Evolutionary conservation across 176 grass and related monocot species (phyloP).

Genomic region (bread wheat (Triticum aestivum)): IWGSC_CS_RefSeq_v2.1 NC_057812.1:674532702-674533201

Average conservation of each 20-base stretch:
- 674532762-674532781: constrained; percentile 23
- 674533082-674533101: neutral
- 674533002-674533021: constrained; percentile 20
- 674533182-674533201: neutral
- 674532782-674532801: constrained; percentile 17
- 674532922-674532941: constrained; percentile 24
- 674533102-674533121: neutral
- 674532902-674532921: constrained; percentile 13
- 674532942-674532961: constrained; percentile 18
- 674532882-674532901: constrained; percentile 37
- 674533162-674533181: neutral
- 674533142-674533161: neutral
- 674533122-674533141: neutral
- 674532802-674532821: constrained; percentile 32
- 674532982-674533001: neutral
- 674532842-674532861: neutral
- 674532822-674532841: constrained; percentile 21
- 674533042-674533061: neutral
- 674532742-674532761: neutral
- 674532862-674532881: neutral
- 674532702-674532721: constrained; percentile 12
- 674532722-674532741: constrained; percentile 4
- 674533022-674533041: neutral
- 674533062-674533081: neutral
- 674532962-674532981: neutral